Conservation (phyloP, 768 basidiomycete species). For the Trametes cinnabarina region DNA sequence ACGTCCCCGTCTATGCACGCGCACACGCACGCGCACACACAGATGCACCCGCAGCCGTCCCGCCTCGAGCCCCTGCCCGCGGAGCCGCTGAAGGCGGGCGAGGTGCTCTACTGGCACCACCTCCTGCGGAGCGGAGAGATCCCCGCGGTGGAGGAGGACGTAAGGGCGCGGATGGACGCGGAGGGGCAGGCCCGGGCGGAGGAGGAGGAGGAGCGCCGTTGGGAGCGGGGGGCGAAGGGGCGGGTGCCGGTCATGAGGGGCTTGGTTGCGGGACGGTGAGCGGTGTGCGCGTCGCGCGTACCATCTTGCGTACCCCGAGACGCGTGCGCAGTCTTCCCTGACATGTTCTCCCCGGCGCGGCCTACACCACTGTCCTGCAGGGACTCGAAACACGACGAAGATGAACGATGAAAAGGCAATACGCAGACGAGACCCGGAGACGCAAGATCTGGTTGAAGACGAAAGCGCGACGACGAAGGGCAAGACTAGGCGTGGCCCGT, state of each 20-base stretch:
- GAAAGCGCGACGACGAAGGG: background rate
- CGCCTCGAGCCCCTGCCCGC: slow-evolving; percentile 20
- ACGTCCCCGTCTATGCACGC: no score
- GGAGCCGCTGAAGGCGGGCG: slow-evolving; percentile 50
- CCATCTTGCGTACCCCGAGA: no score
- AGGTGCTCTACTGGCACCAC: slow-evolving; percentile 75
- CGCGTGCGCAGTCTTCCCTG: no score
- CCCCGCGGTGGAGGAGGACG: slow-evolving; percentile 62
- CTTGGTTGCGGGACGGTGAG: slow-evolving; percentile 1
- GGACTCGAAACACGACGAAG: no score
- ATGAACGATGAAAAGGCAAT: no score
- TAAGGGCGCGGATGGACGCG: slow-evolving; percentile 43
- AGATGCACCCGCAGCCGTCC: slow-evolving; percentile 39
- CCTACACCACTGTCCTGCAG: no score
- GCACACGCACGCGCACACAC: slow-evolving; percentile 17
- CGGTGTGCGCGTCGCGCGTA: background rate
- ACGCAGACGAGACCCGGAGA: background rate
- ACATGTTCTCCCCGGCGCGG: no score
- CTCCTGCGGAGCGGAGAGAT: slow-evolving; percentile 70
- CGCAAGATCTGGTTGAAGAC: background rate
- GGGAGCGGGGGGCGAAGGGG: background rate
- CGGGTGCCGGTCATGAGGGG: background rate
- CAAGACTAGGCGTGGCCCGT: background rate
- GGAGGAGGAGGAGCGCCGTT: background rate
- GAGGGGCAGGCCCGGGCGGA: slow-evolving; percentile 21